Evolutionary conservation across 345 rosid species (phyloP), one percentile per base, ranked within the genome.

Genomic region (Moricandia arvensis): DNA sequence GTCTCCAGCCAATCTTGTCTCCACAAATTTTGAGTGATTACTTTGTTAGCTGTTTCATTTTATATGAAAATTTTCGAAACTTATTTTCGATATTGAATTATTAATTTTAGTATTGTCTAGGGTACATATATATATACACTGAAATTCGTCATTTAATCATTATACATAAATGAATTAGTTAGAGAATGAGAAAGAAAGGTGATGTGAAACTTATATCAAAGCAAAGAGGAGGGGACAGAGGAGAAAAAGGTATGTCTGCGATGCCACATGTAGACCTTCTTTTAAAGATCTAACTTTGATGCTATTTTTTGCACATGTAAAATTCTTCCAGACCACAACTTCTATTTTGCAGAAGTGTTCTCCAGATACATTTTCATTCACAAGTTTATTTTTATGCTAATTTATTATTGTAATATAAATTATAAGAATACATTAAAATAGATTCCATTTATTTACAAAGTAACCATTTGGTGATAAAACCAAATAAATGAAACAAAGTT

Each of bases 1-100:
- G 69, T 77, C 77, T 66, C 73, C 77, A 72, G 77, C 64, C 69
- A 73, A 72, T 78, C 77, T 72, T 77, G 80, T 77, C 80, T 71
- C 76, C 72, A 30, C 24, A 64, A 54, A 45, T 45, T 57, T 57
- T 47, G 26, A 31, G 71, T 43, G 24, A 76, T 76, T 76, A 41
- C 66, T 30, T 45, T 45, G 53, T 45, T 45, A n/a, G 53, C 53
- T 45, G 12, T 55, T 34, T 35, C 21, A 1, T 31, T 51, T 9
- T 10, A 27, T 54, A 74, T 58, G 37, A 2, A 26, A 18, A 15
- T 6, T 66, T 66, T 29, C 7, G n/a, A 41, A 3, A 16, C 66
- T 11, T 7, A 12, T 8, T 38, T 45, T 57, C 12, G 16, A 27
- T 17, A 65, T 73, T 11, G 34, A 47, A 6, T 18, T 18, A 18